Evolutionary conservation across 495 filamentous ascomycete genomes (phyloP).

Genomic region (Annulohypoxylon stygium): DNA sequence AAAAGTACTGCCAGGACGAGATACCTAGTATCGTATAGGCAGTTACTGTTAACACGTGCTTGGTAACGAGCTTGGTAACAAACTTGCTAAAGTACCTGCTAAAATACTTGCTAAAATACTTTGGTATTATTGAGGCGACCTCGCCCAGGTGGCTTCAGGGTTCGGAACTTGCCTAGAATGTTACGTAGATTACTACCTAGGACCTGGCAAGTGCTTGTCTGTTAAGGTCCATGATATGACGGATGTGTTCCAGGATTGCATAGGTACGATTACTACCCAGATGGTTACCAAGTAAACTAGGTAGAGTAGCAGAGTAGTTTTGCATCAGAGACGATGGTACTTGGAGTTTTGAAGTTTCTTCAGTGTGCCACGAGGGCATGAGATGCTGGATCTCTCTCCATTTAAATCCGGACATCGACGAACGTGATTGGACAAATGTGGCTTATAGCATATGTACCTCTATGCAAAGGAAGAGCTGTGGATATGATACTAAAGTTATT

Average conservation of each 20-base stretch:
- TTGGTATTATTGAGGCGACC: neutral
- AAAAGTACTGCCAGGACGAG: neutral
- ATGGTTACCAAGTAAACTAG: neutral
- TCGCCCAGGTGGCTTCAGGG: neutral
- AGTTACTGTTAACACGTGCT: neutral
- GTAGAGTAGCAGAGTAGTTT: neutral
- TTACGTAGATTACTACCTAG: neutral
- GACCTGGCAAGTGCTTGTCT: neutral
- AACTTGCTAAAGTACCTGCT: too few species aligned
- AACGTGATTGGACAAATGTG: neutral
- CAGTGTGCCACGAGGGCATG: slow-evolving; percentile 6
- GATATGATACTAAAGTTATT: neutral
- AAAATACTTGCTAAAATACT: too few species aligned
- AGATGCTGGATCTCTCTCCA: neutral
- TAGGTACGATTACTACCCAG: slow-evolving; percentile 8
- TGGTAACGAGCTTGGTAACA: too few species aligned
- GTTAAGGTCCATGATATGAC: neutral
- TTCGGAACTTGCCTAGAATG: slow-evolving; percentile 5
- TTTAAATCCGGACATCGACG: neutral
- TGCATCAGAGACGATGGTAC: slow-evolving; percentile 7
- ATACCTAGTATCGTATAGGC: neutral
- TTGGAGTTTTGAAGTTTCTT: slow-evolving; percentile 1
- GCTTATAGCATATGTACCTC: slow-evolving; percentile 4
- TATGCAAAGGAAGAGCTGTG: neutral
- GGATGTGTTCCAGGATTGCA: slow-evolving; percentile 2